Evolutionary conservation across 257 asterid species (phyloP), one percentile per base, ranked within the genome.

Genomic region (Eustoma russellianum): DNA sequence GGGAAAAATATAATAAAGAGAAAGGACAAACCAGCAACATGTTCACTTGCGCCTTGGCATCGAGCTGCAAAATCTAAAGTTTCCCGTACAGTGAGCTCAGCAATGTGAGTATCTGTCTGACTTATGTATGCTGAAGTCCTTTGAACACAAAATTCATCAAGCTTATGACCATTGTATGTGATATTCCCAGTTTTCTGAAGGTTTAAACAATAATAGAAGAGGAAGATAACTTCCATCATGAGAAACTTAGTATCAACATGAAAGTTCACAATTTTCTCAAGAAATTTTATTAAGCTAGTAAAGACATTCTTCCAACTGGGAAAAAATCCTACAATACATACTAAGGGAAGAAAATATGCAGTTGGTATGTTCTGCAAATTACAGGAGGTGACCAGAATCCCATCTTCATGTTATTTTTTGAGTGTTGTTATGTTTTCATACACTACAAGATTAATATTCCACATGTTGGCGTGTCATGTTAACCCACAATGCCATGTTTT

Each of bases 1-100:
- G 16, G 16, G 18, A 11, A 16, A 12, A 70, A 51, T 49, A 16
- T 30, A 10, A 41, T n/a, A 48, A 50, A 52, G 44, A 13, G 41
- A 46, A 13, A 56, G 17, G 30, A 59, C 60, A 30, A 65, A 81
- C 95, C 94, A 63, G 85, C 69, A 66, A 81, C 83, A 35, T 84
- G 77, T 66, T 81, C 83, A 61, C 79, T 80, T 67, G 95, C 72
- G 67, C 96, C 96, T 69, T 86, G 94, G 79, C 86, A 86, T 77
- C 94, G 62, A 53, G 96, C 96, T n/a, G 94, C 96, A 65, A 81
- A 86, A 69, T 86, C 96, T 18, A 86, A 60, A 40, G 94, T 86
- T 74, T 86, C 95, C 72, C 95, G 72, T n/a, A 86, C 95, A 35
- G 95, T 86, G 63, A 86, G 66, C 79, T 86, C 95, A 0, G 94